A percentile compares a stretch with the other conserved stretches of the same genome.
Conservation (phyloP, 495 filamentous ascomycete genomes). For the Aspergillus incahuasiensis region DNA sequence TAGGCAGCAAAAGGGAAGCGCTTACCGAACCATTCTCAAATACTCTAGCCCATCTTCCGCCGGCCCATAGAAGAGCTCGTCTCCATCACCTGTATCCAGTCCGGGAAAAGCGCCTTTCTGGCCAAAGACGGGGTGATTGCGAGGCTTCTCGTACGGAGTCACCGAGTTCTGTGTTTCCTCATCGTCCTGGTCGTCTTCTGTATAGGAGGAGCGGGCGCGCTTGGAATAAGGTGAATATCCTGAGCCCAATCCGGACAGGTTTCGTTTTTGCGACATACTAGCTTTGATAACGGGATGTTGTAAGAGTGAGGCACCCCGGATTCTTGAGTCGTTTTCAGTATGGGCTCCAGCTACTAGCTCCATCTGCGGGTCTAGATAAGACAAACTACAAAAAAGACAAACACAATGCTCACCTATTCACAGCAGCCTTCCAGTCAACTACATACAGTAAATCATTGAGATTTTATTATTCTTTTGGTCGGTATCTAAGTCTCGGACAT, state of each 20-base stretch:
- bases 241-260: slow-evolving; percentile 21
- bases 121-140: slow-evolving; percentile 63
- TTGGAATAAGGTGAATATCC: slow-evolving; percentile 21
- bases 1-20: not conserved
- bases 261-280: slow-evolving; percentile 36
- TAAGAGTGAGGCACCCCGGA: not conserved
- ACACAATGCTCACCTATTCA: not conserved
- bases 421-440: not conserved
- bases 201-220: slow-evolving; percentile 27
- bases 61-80: slow-evolving; percentile 45
- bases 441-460: not conserved
- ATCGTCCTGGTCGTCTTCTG: slow-evolving; percentile 23
- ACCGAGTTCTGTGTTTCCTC: slow-evolving; percentile 5
- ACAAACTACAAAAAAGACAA: not conserved
- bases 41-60: slow-evolving; percentile 67
- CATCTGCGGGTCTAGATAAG: not conserved
- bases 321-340: not conserved
- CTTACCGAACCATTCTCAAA: slow-evolving; percentile 77
- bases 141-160: slow-evolving; percentile 36
- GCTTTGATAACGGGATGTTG: slow-evolving; percentile 2
- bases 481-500: not conserved
- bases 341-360: not conserved
- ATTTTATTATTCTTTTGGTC: slow-evolving; percentile 6
- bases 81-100: slow-evolving; percentile 52
- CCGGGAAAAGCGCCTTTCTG: slow-evolving; percentile 75